Evolutionary conservation across 768 basidiomycete species (phyloP).

Genomic region (Lentinus tigrinus): DNA sequence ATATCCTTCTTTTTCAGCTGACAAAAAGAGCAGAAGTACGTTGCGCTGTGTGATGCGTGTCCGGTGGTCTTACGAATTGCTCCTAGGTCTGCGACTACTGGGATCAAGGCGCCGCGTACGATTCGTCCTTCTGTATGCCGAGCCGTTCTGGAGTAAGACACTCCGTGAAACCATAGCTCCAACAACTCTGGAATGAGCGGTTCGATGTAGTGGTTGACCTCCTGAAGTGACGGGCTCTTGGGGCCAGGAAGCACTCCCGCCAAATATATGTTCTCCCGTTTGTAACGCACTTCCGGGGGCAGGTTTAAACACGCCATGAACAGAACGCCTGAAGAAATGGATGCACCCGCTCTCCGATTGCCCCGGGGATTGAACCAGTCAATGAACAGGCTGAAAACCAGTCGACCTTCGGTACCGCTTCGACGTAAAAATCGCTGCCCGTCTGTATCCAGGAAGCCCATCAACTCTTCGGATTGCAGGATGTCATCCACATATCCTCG

Average conservation of each 20-base stretch:
- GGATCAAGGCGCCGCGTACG: too few species aligned
- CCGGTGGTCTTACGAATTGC: conserved; percentile 1
- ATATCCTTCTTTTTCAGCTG: not conserved
- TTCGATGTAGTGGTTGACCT: conserved; percentile 15
- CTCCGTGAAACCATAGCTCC: too few species aligned
- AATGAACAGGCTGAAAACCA: conserved; percentile 1
- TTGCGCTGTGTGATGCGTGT: not conserved
- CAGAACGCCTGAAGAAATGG: conserved; percentile 25
- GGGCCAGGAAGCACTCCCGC: conserved; percentile 27
- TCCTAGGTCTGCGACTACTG: too few species aligned
- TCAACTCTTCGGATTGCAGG: too few species aligned
- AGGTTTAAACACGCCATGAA: conserved; percentile 35
- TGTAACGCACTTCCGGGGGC: conserved; percentile 29
- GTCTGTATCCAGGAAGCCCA: not conserved
- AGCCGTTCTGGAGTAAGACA: too few species aligned
- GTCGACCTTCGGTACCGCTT: not conserved
- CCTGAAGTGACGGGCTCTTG: conserved; percentile 18
- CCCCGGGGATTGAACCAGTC: conserved; percentile 14
- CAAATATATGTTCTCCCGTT: conserved; percentile 34
- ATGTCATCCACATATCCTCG: too few species aligned
- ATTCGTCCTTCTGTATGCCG: too few species aligned
- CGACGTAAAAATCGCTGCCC: not conserved
- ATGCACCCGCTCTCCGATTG: not conserved
- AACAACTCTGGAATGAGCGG: too few species aligned
- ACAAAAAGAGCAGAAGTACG: conserved; percentile 12